Percentiles rank a stretch among this genome's conserved stretches.
Evolutionary conservation across 108 stramenopile species (phyloP).

Genomic region (Cyclotella sp.): DNA sequence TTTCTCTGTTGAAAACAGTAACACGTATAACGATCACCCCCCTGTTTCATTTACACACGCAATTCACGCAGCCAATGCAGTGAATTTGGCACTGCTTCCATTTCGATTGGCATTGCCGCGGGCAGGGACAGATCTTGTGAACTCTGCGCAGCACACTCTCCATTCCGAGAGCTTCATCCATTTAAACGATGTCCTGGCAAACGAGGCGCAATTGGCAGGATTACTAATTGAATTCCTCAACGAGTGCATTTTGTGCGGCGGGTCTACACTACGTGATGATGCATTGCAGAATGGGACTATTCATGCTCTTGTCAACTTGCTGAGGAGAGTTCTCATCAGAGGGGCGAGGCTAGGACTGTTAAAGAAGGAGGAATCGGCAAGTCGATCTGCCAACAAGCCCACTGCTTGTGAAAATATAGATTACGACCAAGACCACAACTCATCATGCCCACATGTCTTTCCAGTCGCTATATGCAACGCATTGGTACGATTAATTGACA

Average conservation of each 20-base stretch:
- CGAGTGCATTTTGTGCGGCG: slow-evolving; percentile 62
- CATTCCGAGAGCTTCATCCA: slow-evolving; percentile 60
- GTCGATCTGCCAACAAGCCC: neutral
- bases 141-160: slow-evolving; percentile 57
- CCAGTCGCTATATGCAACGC: slow-evolving; percentile 59
- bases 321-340: slow-evolving; percentile 75
- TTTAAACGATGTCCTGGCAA: slow-evolving; percentile 64
- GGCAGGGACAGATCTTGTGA: slow-evolving; percentile 54
- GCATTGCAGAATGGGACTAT: slow-evolving; percentile 77
- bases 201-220: slow-evolving; percentile 61
- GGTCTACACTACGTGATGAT: slow-evolving; percentile 76
- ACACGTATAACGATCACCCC: slow-evolving; percentile 34
- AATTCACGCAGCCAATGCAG: slow-evolving; percentile 43
- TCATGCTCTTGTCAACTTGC: slow-evolving; percentile 63
- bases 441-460: slow-evolving; percentile 51
- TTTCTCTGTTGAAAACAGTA: slow-evolving; percentile 30
- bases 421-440: slow-evolving; percentile 54
- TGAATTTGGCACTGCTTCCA: slow-evolving; percentile 57
- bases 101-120: slow-evolving; percentile 79
- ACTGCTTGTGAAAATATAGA: slow-evolving; percentile 35
- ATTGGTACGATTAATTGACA: slow-evolving; percentile 59
- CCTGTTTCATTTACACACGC: slow-evolving; percentile 43
- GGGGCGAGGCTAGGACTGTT: slow-evolving; percentile 57
- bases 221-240: slow-evolving; percentile 60
- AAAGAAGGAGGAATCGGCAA: neutral